Percentiles rank a stretch among this genome's conserved stretches.
phyloP scores from a whole-genome alignment of 2,329 filamentous ascomycete species.

The Calonectria henricotiae region DNA sequence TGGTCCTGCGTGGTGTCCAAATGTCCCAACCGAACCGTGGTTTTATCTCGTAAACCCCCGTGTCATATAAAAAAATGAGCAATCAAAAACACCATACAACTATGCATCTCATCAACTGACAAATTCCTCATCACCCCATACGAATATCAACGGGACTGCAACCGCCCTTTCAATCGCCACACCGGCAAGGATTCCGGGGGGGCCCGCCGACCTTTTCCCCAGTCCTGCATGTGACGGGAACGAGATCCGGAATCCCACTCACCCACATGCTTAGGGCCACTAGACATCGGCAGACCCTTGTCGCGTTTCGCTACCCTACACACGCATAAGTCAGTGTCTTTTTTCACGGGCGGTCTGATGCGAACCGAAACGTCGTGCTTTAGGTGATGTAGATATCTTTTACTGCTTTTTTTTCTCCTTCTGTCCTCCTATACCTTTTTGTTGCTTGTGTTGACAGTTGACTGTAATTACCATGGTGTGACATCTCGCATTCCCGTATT shows the following conservation, averaged over 20 bases:
- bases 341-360: neutral
- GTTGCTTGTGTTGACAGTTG: too few species aligned
- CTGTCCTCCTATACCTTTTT: too few species aligned
- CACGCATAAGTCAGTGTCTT: too few species aligned
- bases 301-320: neutral
- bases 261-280: neutral
- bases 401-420: too few species aligned
- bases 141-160: neutral
- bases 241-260: slow-evolving; percentile 21
- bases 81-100: neutral
- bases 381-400: neutral
- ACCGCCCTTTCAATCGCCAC: neutral
- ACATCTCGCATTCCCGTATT: too few species aligned
- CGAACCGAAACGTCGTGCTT: neutral
- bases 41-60: neutral
- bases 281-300: neutral
- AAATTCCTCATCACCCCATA: neutral
- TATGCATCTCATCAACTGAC: neutral
- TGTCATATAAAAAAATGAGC: neutral
- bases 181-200: slow-evolving; percentile 23
- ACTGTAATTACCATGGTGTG: too few species aligned
- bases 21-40: neutral
- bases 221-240: slow-evolving; percentile 11
- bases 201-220: slow-evolving; percentile 16
- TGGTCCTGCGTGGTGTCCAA: too few species aligned